Percentiles rank a stretch among this genome's conserved stretches.
phyloP scores from a whole-genome alignment of 2,329 filamentous ascomycete genomes.

The Trichoderma endophyticum region DNA sequence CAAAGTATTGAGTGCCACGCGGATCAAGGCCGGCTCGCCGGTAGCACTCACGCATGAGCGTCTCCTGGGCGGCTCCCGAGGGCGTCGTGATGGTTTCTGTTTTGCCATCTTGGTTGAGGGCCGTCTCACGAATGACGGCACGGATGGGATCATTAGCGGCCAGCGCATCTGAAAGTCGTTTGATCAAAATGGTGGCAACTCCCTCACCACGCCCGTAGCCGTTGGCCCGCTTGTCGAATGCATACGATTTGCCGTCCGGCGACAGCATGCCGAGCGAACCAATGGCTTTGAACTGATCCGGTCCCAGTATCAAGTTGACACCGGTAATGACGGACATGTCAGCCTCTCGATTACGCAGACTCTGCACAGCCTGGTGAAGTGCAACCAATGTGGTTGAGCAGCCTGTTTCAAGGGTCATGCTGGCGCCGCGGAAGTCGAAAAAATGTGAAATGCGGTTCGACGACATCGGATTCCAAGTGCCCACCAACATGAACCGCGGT shows the following conservation, averaged over 20 bases:
- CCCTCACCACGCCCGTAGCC: constrained; percentile 18
- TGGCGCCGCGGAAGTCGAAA: constrained; percentile 11
- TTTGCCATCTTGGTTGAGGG: constrained; percentile 12
- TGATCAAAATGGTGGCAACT: neutral
- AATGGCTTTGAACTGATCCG: neutral
- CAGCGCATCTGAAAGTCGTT: neutral
- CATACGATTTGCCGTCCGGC: constrained; percentile 1
- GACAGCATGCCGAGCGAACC: neutral
- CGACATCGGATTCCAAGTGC: neutral
- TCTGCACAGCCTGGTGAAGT: constrained; percentile 2
- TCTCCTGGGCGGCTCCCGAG: neutral
- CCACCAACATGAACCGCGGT: neutral
- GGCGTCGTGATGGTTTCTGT: constrained; percentile 12
- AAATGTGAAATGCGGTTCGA: constrained; percentile 17
- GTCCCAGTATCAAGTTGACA: constrained; percentile 21
- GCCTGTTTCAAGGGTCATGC: constrained; percentile 12
- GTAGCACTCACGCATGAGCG: neutral
- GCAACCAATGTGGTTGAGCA: constrained; percentile 8
- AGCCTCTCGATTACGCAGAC: neutral
- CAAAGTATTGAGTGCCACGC: neutral
- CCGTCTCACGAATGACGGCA: constrained; percentile 1
- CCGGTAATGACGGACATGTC: constrained; percentile 16
- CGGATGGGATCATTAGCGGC: constrained; percentile 3
- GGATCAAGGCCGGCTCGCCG: neutral
- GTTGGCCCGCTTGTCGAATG: neutral